Percentiles rank a stretch among this genome's conserved stretches.
phyloP scores from a whole-genome alignment of 2,329 filamentous ascomycete species.

The Ceratocystiopsis minuta region DNA sequence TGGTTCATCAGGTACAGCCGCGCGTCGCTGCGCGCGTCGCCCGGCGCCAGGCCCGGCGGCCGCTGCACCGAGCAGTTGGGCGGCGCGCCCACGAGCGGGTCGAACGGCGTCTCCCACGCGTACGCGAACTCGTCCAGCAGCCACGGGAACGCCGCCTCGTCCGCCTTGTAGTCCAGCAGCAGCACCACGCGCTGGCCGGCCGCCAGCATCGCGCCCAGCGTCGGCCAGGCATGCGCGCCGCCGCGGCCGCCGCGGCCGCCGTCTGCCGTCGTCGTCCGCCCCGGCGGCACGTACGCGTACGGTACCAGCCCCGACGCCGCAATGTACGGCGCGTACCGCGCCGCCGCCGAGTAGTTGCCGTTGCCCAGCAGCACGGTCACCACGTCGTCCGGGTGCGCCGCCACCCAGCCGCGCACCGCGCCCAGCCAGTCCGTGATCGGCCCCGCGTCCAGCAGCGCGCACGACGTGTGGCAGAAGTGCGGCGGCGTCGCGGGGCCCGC shows the following conservation, averaged over 20 bases:
- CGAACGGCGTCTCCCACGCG: conserved; percentile 83
- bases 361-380: conserved; percentile 78
- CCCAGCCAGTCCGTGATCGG: conserved; percentile 57
- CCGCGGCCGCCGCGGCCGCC: conserved; percentile 38
- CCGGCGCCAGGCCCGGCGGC: conserved; percentile 42
- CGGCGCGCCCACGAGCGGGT: conserved; percentile 25
- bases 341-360: conserved; percentile 48
- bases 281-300: conserved; percentile 58
- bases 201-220: conserved; percentile 58
- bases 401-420: conserved; percentile 55
- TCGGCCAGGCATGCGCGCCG: conserved; percentile 72
- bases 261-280: conserved; percentile 15
- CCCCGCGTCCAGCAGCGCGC: conserved; percentile 65
- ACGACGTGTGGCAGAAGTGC: conserved; percentile 74
- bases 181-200: conserved; percentile 53
- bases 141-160: conserved; percentile 65
- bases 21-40: conserved; percentile 34
- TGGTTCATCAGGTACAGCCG: conserved; percentile 70
- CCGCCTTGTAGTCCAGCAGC: conserved; percentile 71
- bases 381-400: conserved; percentile 64
- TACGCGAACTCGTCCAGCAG: conserved; percentile 75
- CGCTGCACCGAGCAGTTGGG: conserved; percentile 54
- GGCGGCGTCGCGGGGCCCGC: conserved; percentile 14
- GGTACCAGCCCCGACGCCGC: conserved; percentile 51
- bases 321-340: conserved; percentile 51